Conservation (phyloP, 1,284 basidiomycete genomes). For the Coniferiporia sulphurascens region DNA sequence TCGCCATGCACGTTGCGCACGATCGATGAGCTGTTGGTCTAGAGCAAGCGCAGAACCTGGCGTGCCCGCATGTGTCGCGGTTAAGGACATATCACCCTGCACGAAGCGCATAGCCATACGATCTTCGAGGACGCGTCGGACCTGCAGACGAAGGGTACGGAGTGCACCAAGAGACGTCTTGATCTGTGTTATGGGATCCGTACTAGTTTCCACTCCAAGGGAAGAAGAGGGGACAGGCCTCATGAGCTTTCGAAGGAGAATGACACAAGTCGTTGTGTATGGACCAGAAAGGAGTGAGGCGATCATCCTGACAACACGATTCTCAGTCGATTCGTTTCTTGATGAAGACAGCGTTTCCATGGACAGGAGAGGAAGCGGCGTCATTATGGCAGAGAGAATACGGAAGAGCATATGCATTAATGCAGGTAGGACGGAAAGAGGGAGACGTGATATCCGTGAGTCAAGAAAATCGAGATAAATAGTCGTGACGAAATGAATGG, state of each 20-base stretch:
- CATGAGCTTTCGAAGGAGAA: slow-evolving; percentile 50
- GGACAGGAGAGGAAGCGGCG: slow-evolving; percentile 61
- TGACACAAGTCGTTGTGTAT: slow-evolving; percentile 58
- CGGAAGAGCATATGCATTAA: slow-evolving; percentile 71
- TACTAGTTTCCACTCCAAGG: slow-evolving; percentile 23
- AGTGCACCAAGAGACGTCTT: slow-evolving; percentile 60
- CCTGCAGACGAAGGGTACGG: slow-evolving; percentile 57
- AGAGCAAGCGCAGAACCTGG: slow-evolving; percentile 49
- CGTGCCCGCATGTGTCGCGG: slow-evolving; percentile 54
- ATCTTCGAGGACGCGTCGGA: slow-evolving; percentile 54
- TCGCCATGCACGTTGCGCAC: slow-evolving; percentile 67
- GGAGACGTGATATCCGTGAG: slow-evolving; percentile 52
- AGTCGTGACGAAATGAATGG: slow-evolving; percentile 54
- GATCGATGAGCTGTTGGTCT: slow-evolving; percentile 58
- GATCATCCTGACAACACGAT: slow-evolving; percentile 50
- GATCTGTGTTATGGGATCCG: slow-evolving; percentile 27
- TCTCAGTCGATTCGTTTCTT: slow-evolving; percentile 36
- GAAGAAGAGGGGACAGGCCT: slow-evolving; percentile 28
- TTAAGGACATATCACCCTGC: slow-evolving; percentile 43
- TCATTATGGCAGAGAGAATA: slow-evolving; percentile 54
- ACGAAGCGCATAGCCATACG: slow-evolving; percentile 64
- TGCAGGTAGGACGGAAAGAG: slow-evolving; percentile 44
- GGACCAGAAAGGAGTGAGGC: slow-evolving; percentile 56
- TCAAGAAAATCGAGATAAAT: slow-evolving; percentile 62
- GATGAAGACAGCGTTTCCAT: slow-evolving; percentile 32